phyloP scores from a whole-genome alignment of 306 rosid species.

The Pueraria montana region DNA sequence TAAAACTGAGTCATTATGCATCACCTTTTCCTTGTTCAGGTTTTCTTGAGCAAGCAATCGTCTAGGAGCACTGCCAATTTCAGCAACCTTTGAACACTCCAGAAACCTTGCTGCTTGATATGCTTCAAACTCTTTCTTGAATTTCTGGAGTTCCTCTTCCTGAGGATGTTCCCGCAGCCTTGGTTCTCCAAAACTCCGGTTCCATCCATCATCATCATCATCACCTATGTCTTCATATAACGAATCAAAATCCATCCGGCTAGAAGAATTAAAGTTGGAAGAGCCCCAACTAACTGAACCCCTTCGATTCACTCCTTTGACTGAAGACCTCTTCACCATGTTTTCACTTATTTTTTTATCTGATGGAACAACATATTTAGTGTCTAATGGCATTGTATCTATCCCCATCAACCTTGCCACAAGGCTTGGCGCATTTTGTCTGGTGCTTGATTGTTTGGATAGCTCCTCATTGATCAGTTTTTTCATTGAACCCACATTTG shows the following conservation, averaged over 20 bases:
- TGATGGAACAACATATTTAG: constrained; percentile 64
- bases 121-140: constrained; percentile 95
- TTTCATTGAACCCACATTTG: constrained; percentile 83
- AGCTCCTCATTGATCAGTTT: constrained; percentile 87
- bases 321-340: constrained; percentile 59
- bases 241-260: constrained; percentile 59
- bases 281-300: constrained; percentile 59
- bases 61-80: constrained; percentile 57
- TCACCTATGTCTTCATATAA: constrained; percentile 56
- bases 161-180: constrained; percentile 92
- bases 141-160: constrained; percentile 92
- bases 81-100: constrained; percentile 80
- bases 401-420: constrained; percentile 99
- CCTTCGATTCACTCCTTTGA: constrained; percentile 64
- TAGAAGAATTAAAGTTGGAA: constrained; percentile 65
- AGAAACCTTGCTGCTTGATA: constrained; percentile 87
- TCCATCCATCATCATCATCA: constrained; percentile 61
- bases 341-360: constrained; percentile 57
- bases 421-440: constrained; percentile 79
- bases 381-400: constrained; percentile 71
- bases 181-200: constrained; percentile 61
- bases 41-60: constrained; percentile 62
- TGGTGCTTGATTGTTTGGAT: constrained; percentile 66
- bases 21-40: constrained; percentile 60
- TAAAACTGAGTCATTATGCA: constrained; percentile 53